Conservation (phyloP, 139 green algal genomes). For the Coelastrella sp. region DNA sequence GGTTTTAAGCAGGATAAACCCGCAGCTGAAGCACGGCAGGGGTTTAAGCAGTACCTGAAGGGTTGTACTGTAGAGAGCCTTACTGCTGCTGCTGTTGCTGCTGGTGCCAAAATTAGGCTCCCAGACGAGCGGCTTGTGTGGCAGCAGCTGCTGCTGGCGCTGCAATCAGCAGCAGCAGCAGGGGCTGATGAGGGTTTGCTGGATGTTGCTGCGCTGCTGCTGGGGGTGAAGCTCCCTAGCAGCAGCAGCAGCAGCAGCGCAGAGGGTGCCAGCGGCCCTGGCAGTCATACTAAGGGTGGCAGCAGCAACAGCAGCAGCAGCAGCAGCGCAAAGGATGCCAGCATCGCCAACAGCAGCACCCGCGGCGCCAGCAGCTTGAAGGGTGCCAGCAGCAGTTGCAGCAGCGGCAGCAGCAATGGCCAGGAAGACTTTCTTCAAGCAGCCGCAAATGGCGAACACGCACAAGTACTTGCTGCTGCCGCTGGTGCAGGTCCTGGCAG, state of each 20-base stretch:
- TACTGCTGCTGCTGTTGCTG: neutral
- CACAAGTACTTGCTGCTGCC: no score
- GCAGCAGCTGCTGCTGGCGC: no score
- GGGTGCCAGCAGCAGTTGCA: neutral
- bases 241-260: constrained; percentile 30
- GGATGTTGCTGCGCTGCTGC: neutral
- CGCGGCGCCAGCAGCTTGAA: neutral
- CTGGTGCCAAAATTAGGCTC: neutral
- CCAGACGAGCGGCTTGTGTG: no score
- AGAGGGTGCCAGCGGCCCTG: no score
- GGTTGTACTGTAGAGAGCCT: no score
- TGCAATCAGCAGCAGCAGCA: no score
- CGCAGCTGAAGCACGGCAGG: neutral
- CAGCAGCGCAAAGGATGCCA: no score
- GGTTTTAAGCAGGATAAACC: neutral
- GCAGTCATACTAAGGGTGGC: no score
- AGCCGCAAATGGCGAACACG: neutral
- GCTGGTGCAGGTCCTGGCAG: neutral
- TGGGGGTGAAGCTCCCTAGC: neutral
- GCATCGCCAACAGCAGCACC: no score
- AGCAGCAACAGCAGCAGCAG: no score
- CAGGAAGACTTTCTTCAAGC: neutral
- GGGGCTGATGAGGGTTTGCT: no score
- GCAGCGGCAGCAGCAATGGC: constrained; percentile 10
- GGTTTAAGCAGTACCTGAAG: no score